These are phyloP conservation scores for Malassezia vespertilionis DNA, from an alignment of 1,284 basidiomycete genomes.

Conservation along the genomic window DNA sequence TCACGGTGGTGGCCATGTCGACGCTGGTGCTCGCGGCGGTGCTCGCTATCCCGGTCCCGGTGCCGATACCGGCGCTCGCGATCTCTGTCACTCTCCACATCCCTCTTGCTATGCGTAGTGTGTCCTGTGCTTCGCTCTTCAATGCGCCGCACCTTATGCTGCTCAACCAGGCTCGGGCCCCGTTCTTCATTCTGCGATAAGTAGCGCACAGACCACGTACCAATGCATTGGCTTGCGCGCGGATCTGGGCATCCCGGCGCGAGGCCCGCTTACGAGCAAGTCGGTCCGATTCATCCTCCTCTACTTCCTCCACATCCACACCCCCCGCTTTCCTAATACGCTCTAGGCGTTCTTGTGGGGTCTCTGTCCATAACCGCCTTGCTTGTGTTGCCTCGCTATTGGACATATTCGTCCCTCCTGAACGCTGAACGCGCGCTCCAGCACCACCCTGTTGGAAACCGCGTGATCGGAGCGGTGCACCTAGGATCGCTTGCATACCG, in stretches of 20 bases:
- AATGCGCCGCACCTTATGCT: no score
- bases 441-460: slow-evolving; percentile 31
- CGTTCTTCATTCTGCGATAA: neutral
- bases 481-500: slow-evolving; percentile 12
- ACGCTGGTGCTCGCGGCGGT: neutral
- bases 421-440: slow-evolving; percentile 22
- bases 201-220: neutral
- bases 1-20: neutral
- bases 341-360: slow-evolving; percentile 23
- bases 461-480: slow-evolving; percentile 25
- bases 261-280: slow-evolving; percentile 2
- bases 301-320: neutral
- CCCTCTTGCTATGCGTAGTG: neutral
- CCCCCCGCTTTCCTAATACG: slow-evolving; percentile 20
- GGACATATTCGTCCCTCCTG: slow-evolving; percentile 6
- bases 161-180: slow-evolving; percentile 1
- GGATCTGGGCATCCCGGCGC: slow-evolving; percentile 10
- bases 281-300: neutral
- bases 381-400: slow-evolving; percentile 18
- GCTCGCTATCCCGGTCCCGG: neutral
- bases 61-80: neutral
- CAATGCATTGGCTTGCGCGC: neutral
- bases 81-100: neutral
- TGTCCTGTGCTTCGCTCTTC: neutral
- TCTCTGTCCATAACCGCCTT: slow-evolving; percentile 34